A percentile compares a stretch with the other conserved stretches of the same genome.
These are phyloP conservation scores for Aspergillus sp. DNA, from an alignment of 2,329 filamentous ascomycete species.

Conservation along the genomic window DNA sequence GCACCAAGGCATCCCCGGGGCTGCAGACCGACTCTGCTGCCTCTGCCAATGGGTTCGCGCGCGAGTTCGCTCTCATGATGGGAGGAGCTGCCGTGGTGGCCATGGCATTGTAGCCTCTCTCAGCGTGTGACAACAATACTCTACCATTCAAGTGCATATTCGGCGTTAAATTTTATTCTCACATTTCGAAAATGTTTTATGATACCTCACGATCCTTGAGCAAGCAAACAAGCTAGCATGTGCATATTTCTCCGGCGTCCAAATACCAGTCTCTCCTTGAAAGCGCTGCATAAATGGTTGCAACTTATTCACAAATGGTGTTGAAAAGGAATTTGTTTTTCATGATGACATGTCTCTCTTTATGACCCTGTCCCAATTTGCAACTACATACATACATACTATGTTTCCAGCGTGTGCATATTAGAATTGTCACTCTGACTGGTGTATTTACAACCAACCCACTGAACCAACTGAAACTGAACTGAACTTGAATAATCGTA, in stretches of 20 bases:
- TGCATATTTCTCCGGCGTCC: not conserved
- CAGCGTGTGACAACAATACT: not conserved
- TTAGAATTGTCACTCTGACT: not conserved
- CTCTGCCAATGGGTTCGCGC: constrained; percentile 31
- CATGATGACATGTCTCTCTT: constrained; percentile 7
- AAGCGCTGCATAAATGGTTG: not conserved
- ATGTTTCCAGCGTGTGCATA: constrained; percentile 14
- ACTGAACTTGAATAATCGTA: too few relatives aligned
- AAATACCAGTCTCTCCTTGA: constrained; percentile 2
- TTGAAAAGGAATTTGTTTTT: not conserved
- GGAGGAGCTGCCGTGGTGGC: constrained; percentile 45
- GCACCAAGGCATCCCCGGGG: constrained; percentile 34
- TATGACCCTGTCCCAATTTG: not conserved
- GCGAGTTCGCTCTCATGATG: constrained; percentile 42
- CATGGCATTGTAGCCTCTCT: constrained; percentile 35
- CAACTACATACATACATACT: not conserved
- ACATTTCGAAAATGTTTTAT: not conserved
- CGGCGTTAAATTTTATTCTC: constrained; percentile 11
- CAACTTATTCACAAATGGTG: not conserved
- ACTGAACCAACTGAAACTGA: not conserved
- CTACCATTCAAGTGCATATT: constrained; percentile 10
- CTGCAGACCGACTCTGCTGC: constrained; percentile 44
- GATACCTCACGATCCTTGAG: constrained; percentile 11
- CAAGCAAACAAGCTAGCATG: constrained; percentile 1
- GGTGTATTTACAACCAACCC: not conserved